Evolutionary conservation across 768 basidiomycete species (phyloP).

Genomic region (Lactarius tabidus): DNA sequence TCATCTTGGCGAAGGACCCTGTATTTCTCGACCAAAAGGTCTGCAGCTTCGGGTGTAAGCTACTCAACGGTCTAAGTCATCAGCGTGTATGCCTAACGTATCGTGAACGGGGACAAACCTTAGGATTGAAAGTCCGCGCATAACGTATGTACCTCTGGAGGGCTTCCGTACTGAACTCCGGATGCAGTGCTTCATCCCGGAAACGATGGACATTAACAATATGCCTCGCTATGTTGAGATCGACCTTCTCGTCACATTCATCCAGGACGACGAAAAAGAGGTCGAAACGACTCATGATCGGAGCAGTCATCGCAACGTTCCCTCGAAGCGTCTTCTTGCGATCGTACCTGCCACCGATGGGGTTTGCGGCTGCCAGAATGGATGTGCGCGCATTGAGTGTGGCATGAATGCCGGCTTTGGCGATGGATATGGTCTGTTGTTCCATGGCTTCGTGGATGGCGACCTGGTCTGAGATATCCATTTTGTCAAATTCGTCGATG

Average conservation of each 20-base stretch:
- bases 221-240: slow-evolving; percentile 91
- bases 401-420: slow-evolving; percentile 98
- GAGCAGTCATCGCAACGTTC: slow-evolving; percentile 96
- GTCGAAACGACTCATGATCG: slow-evolving; percentile 99
- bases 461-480: slow-evolving; percentile 98
- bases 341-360: slow-evolving; percentile 95
- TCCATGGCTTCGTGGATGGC: slow-evolving; percentile 99
- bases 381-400: slow-evolving; percentile 97
- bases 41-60: slow-evolving; percentile 90
- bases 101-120: slow-evolving; percentile 45
- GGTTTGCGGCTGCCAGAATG: slow-evolving; percentile 97
- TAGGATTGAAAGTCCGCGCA: slow-evolving; percentile 96
- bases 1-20: slow-evolving; percentile 90
- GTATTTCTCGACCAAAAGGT: slow-evolving; percentile 94
- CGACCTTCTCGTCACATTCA: slow-evolving; percentile 90
- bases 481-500: slow-evolving; percentile 99
- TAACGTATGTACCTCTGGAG: slow-evolving; percentile 96
- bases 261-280: slow-evolving; percentile 98
- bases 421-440: slow-evolving; percentile 99
- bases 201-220: slow-evolving; percentile 98
- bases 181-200: slow-evolving; percentile 90
- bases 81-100: slow-evolving; percentile 4
- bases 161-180: slow-evolving; percentile 96
- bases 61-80: slow-evolving; percentile 31
- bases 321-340: slow-evolving; percentile 86